Conservation (phyloP, 1,284 basidiomycete genomes). For the Butyriboletus regius region DNA sequence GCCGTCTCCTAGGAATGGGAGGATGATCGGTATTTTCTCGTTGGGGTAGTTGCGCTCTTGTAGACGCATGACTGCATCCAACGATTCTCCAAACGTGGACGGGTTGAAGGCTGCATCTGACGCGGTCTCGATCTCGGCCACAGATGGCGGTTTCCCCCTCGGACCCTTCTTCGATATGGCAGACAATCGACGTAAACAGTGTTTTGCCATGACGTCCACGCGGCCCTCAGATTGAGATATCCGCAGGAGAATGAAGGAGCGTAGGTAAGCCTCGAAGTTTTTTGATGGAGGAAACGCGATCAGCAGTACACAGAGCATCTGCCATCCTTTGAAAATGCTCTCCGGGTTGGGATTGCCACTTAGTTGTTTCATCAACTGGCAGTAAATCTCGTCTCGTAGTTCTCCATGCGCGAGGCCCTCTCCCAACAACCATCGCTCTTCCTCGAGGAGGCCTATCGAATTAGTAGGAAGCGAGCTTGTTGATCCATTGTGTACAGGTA, state of each 20-base stretch:
- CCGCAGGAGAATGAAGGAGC: constrained; percentile 66
- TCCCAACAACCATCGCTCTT: constrained; percentile 77
- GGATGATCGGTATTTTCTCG: constrained; percentile 79
- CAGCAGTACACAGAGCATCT: constrained; percentile 78
- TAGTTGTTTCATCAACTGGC: constrained; percentile 85
- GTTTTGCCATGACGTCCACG: constrained; percentile 82
- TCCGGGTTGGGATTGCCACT: constrained; percentile 76
- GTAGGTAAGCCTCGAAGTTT: constrained; percentile 77
- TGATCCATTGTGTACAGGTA: constrained; percentile 47
- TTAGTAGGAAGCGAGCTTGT: constrained; percentile 45
- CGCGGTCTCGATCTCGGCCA: constrained; percentile 81
- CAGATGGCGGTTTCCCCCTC: constrained; percentile 70
- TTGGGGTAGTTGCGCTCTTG: constrained; percentile 79
- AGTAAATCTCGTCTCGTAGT: constrained; percentile 85
- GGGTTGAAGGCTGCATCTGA: constrained; percentile 89
- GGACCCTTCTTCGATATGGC: constrained; percentile 74
- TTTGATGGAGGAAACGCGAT: constrained; percentile 86
- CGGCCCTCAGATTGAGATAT: constrained; percentile 62
- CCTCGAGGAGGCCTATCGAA: constrained; percentile 56
- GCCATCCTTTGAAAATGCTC: constrained; percentile 82
- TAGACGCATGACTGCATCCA: constrained; percentile 73
- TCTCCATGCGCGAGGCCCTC: constrained; percentile 73
- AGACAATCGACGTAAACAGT: constrained; percentile 67
- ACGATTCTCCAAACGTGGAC: constrained; percentile 82
- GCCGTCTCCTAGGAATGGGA: constrained; percentile 84